These are phyloP conservation scores for Fraxinus nigra DNA, from an alignment of 305 asterid species.

Conservation along the genomic window DNA sequence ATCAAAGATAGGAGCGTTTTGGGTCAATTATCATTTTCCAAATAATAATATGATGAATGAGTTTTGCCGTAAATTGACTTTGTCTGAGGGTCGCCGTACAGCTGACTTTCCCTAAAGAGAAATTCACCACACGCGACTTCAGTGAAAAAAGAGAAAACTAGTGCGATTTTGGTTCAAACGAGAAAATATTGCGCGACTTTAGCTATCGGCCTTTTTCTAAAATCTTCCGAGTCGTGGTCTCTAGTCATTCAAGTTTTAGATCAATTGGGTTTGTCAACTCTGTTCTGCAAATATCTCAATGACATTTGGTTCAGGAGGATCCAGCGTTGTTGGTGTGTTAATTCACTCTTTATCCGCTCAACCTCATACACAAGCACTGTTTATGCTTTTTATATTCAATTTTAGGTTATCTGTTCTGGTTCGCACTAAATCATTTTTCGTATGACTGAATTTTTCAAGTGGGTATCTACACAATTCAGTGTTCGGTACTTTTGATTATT, in stretches of 20 bases:
- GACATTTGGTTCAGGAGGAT: constrained; percentile 14
- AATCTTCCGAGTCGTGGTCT: background rate
- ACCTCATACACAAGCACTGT: background rate
- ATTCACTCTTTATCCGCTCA: background rate
- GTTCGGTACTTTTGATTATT: background rate
- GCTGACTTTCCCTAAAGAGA: background rate
- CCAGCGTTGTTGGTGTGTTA: constrained; percentile 13
- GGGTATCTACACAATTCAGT: background rate
- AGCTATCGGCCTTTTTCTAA: background rate
- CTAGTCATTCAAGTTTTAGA: background rate
- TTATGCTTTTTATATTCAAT: background rate
- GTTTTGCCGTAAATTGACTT: background rate
- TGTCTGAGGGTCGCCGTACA: too few species aligned
- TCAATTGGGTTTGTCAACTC: background rate
- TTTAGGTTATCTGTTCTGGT: background rate
- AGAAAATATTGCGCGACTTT: background rate
- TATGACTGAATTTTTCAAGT: background rate
- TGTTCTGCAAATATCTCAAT: background rate
- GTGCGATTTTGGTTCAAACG: background rate
- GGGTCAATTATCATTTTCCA: too few species aligned
- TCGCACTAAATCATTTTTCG: background rate
- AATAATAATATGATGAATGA: too few species aligned
- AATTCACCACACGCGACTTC: background rate
- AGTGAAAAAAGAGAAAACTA: background rate
- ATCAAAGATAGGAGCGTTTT: too few species aligned